These are phyloP conservation scores for Cercis canadensis DNA, from an alignment of 306 rosid genomes.

Conservation along the genomic window DNA sequence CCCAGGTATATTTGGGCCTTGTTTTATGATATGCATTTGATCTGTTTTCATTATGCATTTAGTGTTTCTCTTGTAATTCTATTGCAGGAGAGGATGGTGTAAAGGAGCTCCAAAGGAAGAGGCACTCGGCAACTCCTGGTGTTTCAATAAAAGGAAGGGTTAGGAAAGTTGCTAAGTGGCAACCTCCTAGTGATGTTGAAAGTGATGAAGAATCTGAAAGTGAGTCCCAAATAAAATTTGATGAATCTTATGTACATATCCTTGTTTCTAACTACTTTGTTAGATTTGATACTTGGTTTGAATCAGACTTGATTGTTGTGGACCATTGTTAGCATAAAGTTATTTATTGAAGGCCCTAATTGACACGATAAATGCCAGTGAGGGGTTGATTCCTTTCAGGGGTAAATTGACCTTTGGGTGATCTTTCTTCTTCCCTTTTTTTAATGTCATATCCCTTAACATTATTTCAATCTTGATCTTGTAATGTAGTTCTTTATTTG, in stretches of 20 bases:
- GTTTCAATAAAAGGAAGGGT: constrained; percentile 93
- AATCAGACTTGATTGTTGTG: neutral
- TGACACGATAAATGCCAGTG: neutral
- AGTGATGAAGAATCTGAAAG: constrained; percentile 91
- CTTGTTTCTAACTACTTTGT: constrained; percentile 5
- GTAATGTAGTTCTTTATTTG: neutral
- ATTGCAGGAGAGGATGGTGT: constrained; percentile 85
- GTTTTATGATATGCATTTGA: constrained; percentile 28
- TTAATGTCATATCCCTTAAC: neutral
- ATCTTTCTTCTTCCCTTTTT: constrained; percentile 14
- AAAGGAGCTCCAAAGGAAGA: constrained; percentile 94
- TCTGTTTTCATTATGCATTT: constrained; percentile 35
- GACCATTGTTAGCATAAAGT: neutral
- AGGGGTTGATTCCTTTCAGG: constrained; percentile 1
- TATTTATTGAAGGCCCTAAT: neutral
- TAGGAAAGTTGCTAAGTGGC: constrained; percentile 84
- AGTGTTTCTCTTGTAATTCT: constrained; percentile 32
- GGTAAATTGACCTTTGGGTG: neutral
- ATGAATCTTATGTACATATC: constrained; percentile 36
- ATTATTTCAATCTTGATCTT: neutral
- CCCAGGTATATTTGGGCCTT: constrained; percentile 60
- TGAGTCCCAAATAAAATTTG: constrained; percentile 55
- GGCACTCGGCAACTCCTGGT: constrained; percentile 92
- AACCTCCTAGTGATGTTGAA: constrained; percentile 82
- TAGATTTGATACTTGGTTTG: constrained; percentile 13